Evolutionary conservation across 495 filamentous ascomycete genomes (phyloP), one percentile per base, ranked within the genome.

Genomic region (Penicillium pancosmium): DNA sequence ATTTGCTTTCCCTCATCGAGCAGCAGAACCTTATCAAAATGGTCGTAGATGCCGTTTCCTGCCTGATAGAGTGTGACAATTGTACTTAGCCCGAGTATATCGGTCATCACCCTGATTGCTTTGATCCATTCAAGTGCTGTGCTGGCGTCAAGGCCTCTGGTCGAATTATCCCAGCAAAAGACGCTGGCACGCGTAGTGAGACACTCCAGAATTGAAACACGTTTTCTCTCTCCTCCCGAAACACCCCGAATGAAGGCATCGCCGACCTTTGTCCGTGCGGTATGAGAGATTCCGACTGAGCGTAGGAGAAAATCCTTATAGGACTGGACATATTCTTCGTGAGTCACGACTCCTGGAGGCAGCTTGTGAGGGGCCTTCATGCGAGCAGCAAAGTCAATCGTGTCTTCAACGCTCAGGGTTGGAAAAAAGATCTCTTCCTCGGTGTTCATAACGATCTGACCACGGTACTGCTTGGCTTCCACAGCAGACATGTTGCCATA

Each of bases 211-310:
- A 89, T 88, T 0, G 82, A 86, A 1, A 89, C 84, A 44, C 85
- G 84, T 65, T 90, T 90, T 50, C 91, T 83, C 70, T 95, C 91
- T 19, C 91, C 91, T 48, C 91, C 91, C 4, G 87, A 91, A 11
- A 95, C 84, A 64, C 91, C 91, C 23, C 91, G 88, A 43, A 92
- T 80, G 60, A 85, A 90, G 6, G 85, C 83, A 59, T 91, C 88
- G 13, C 91, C 91, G 21, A 93, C 89, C 52, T 91, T 86, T 0
- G 91, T 95, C 63, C 89, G 80, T 15, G 80, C 78, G 0, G 90
- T 93, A 67, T 94, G 90, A 55, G 89, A 80, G 43, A 93, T 93
- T 49, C 89, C 89, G 56, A 86, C 73, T 18, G 88, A 84, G 38
- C 86, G 83, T 7, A 91, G 78, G 18, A 91, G 79, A 52, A 88